Evolutionary conservation across 768 basidiomycete genomes (phyloP), one percentile per base, ranked within the genome.

Genomic region (Auricularia sp.): DNA sequence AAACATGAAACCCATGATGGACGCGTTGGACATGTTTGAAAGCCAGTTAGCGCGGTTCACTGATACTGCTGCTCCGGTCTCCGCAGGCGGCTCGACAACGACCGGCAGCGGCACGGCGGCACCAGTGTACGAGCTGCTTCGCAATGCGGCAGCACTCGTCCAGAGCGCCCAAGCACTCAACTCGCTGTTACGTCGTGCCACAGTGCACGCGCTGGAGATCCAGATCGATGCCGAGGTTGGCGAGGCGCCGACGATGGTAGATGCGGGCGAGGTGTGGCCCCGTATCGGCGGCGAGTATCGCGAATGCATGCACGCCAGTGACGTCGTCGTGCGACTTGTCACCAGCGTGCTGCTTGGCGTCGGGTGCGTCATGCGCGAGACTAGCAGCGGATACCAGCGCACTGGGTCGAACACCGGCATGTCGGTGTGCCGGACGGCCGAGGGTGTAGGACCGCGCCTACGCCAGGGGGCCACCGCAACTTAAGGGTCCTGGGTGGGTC

Each of bases 201-300:
- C 84, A 13, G 75, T 79, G 64, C 75, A 78, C 51, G 86, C 91
- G 1, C 73, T 92, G 62, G 88, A 90, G 67, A 80, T 82, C 64
- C 88, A 91, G 74, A 87, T 94, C 61, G 83, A 88, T 45, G 83
- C 86, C 0, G 91, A 93, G 72, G 85, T 92, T 1, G 82, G 82
- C 13, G 83, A 80, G 39, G 70, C 71, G 54, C 10, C 56, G 6
- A 5, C 3, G 29, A 33, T 14, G 56, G 72, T 75, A 68, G 76
- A 81, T 54, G 68, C 83, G 34, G 80, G 77, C 11, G 83, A 85
- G 63, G 75, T 90, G 35, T 92, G 90, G 90, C 77, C 81, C 63
- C 76, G 79, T 58, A 81, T 92, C 5, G 87, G 88, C 1, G 81
- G 80, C 8, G 90, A 93, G 68, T 89, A 85, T 69, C 76, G 90